phyloP scores from a whole-genome alignment of 75 land plant genomes.

The Selaginella tamariscina region DNA sequence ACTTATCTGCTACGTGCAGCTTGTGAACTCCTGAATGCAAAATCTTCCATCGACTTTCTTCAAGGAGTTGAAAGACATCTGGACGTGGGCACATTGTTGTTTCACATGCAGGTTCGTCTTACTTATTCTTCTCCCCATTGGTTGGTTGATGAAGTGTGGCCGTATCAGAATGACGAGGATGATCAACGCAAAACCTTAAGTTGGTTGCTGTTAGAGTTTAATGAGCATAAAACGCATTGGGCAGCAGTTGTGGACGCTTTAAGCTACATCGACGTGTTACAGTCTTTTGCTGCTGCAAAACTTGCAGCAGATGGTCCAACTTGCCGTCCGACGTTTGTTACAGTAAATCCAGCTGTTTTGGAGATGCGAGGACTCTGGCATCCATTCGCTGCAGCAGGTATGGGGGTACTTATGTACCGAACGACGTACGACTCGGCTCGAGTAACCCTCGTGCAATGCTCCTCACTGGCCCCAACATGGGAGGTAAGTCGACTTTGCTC shows the following conservation, averaged over 20 bases:
- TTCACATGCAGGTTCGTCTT: background rate
- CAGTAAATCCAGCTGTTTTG: constrained; percentile 29
- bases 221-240: constrained; percentile 40
- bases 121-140: constrained; percentile 12
- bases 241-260: constrained; percentile 44
- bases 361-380: constrained; percentile 79
- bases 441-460: constrained; percentile 44
- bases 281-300: constrained; percentile 57
- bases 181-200: constrained; percentile 37
- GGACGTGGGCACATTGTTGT: background rate
- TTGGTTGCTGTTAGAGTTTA: constrained; percentile 41
- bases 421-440: constrained; percentile 59
- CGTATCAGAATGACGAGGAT: constrained; percentile 35
- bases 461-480: constrained; percentile 97
- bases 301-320: constrained; percentile 38
- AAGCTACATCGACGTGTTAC: constrained; percentile 57
- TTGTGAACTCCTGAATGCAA: background rate
- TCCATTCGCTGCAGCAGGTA: constrained; percentile 64
- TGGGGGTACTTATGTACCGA: constrained; percentile 51
- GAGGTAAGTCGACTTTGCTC: constrained; percentile 88
- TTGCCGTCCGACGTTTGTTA: constrained; percentile 50
- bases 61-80: background rate
- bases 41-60: background rate
- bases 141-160: constrained; percentile 27
- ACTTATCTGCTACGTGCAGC: background rate